Evolutionary conservation across 495 filamentous ascomycete species (phyloP), one percentile per base, ranked within the genome.

Genomic region (Xylaria longipes): DNA sequence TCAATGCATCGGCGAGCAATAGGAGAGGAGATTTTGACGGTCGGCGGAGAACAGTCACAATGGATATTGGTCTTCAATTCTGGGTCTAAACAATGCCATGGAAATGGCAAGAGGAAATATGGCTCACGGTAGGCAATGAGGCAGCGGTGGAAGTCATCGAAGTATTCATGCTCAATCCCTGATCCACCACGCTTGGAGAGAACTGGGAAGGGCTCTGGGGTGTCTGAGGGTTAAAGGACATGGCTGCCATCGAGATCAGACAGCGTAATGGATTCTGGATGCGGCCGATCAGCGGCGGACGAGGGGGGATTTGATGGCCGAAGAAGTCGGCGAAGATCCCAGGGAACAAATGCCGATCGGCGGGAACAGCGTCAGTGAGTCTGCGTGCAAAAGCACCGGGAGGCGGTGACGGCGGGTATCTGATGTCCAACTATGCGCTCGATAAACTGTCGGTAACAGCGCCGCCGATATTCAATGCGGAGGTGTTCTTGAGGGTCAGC

Each of bases 151-250:
- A 81, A 57, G 80, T 78, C 76, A 81, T 82, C 52, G 82, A 84
- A 71, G 79, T 81, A 65, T 78, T 80, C 79, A 82, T 79, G 82
- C 81, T 84, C 65, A 77, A 82, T 71, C 75, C 76, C 67, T 78
- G 80, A 68, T 85, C 83, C 73, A 76, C 82, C 74, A 80, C 80
- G 73, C 76, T 80, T 45, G 84, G 84, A 68, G 84, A 86, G 70
- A 84, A 79, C 72, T 85, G 84, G 75, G 87, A 88, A 75, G 87
- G 87, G 73, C 87, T 89, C 79, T 89, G 84, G 71, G 87, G 87
- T n/a, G 87, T 89, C 72, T 87, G 85, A 48, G 87, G 87, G 76
- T 87, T 85, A 81, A 87, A 85, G 76, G 82, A 86, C 84, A 86
- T 86, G 78, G 79, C 84, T 78, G 76, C 76, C 71, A 79, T 78